These are phyloP conservation scores for Grosmannia huntii DNA, from an alignment of 2,329 filamentous ascomycete species.

Conservation along the genomic window DNA sequence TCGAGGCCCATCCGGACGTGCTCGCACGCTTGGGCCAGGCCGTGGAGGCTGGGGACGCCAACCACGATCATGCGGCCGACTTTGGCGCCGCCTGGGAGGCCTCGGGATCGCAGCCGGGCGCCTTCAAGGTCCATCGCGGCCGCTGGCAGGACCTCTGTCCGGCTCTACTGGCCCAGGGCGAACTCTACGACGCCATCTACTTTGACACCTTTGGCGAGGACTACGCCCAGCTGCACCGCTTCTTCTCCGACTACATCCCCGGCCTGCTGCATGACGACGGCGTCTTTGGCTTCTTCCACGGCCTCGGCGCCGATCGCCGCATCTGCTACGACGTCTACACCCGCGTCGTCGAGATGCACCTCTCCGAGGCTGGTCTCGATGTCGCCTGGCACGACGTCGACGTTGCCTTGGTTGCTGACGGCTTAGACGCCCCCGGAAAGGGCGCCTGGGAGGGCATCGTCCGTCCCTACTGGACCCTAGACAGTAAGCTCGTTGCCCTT, in stretches of 20 bases:
- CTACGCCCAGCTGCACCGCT: slow-evolving; percentile 70
- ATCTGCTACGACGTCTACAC: slow-evolving; percentile 96
- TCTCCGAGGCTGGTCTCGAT: slow-evolving; percentile 79
- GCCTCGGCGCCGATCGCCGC: slow-evolving; percentile 79
- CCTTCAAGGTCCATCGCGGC: slow-evolving; percentile 60
- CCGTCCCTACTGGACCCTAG: slow-evolving; percentile 79
- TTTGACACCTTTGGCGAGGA: slow-evolving; percentile 97
- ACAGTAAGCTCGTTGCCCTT: slow-evolving; percentile 36
- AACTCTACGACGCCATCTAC: slow-evolving; percentile 78
- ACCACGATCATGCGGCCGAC: slow-evolving; percentile 24
- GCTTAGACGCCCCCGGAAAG: slow-evolving; percentile 51
- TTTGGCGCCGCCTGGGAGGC: slow-evolving; percentile 45
- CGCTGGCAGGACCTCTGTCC: slow-evolving; percentile 74
- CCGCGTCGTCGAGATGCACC: slow-evolving; percentile 81
- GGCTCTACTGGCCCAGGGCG: slow-evolving; percentile 50
- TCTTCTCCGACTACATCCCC: slow-evolving; percentile 81
- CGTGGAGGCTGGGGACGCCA: slow-evolving; percentile 31
- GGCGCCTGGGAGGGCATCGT: slow-evolving; percentile 82
- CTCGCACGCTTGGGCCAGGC: slow-evolving; percentile 43
- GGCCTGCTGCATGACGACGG: slow-evolving; percentile 60
- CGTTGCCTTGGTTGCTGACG: slow-evolving; percentile 57
- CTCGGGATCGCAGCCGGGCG: slow-evolving; percentile 45
- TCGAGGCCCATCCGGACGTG: slow-evolving; percentile 74
- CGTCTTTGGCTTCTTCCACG: slow-evolving; percentile 79
- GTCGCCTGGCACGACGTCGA: slow-evolving; percentile 71